Base-by-base conservation (phyloP, 306 rosid species). In the Trifolium repens region DNA sequence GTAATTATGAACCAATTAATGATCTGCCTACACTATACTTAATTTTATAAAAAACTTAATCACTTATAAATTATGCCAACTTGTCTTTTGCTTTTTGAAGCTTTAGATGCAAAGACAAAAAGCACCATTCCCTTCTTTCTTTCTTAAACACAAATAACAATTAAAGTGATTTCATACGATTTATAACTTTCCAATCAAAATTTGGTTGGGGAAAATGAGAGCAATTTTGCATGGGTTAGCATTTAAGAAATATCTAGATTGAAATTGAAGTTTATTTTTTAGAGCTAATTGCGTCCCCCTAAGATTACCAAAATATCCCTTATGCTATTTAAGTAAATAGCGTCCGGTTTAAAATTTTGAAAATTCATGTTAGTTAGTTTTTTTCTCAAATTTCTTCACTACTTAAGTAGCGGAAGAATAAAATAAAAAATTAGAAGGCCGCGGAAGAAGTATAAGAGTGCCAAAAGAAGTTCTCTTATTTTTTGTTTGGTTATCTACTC, bases 81-180 rank as follows among this genome's bases (percentile, higher is more conserved):
- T 26, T 27, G 62, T 15, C 15, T 57, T 82, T 78, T 52, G 37
- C 65, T 81, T 72, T 64, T 46, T 66, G 9, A 73, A 60, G 69
- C 77, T 82, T 78, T 82, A 73, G 72, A 67, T 61, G 8, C 55
- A 43, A 17, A 62, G 68, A 81, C 8, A 57, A 57, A 49, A 37
- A 69, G 73, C 50, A 58, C 59, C 68, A 15, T 67, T 27, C 17
- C n/a, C 62, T 34, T 66, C 11, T 64, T 61, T 30, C 15, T 62
- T 40, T 30, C 4, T n/a, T 19, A 69, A 26, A 54, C 26, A 54
- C 3, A 8, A 10, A 5, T 8, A 0, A 54, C 19, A 54, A 54
- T 8, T 10, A 54, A 54, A 12, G 5, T 46, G 13, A 15, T 49
- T 52, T 16, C 30, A 3, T 54, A 19, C 26, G 13, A 54, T 8